Base-by-base conservation (phyloP, 2,329 filamentous ascomycete genomes). In the Fusarium sp. region DNA sequence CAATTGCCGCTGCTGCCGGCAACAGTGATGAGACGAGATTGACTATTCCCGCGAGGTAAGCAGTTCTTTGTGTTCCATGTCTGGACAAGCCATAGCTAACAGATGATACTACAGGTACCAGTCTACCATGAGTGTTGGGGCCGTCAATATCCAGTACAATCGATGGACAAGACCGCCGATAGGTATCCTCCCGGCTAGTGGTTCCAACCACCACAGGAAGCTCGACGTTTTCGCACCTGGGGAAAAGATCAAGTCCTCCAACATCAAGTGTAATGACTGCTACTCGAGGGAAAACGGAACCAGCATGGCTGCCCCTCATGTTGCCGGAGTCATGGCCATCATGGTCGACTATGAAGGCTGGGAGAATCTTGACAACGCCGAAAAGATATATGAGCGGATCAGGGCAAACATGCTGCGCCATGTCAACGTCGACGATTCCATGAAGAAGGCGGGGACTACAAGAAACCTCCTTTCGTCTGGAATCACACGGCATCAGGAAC, bases 1-100 rank as follows among this genome's bases (percentile, higher is more conserved):
- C 57, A 9, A 60, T 60, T 6, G 57, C 57, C 12, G 57, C 28
- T 34, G 57, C 57, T n/a, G 57, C 57, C 27, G 57, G 41, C 18
- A 60, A 54, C 28, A 16, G 18, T 4, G 31, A 43, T 4, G 18
- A 16, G 10, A 23, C 34, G 18, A 15, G 44, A 7, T 34, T 36
- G 4, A 23, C 55, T 23, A 18, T 47, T 13, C 55, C 47, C 6
- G 47, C 47, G 31, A 31, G 31, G 47, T 50, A 36, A 6, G 31
- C 36, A n/a, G 3, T 7, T 4, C 7, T 50, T 4, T 39, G 10
- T 13, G 8, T n/a, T 30, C 11, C 10, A 6, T 10, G 4, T 23
- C 18, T 23, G 4, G 18, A 23, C 18, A 4, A 23, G 18, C 18
- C 18, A 23, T 23, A 23, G 18, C 18, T 23, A 23, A 23, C 18